Evolutionary conservation across 306 rosid species (phyloP), one percentile per base, ranked within the genome.

Genomic region (Fragaria iinumae): DNA sequence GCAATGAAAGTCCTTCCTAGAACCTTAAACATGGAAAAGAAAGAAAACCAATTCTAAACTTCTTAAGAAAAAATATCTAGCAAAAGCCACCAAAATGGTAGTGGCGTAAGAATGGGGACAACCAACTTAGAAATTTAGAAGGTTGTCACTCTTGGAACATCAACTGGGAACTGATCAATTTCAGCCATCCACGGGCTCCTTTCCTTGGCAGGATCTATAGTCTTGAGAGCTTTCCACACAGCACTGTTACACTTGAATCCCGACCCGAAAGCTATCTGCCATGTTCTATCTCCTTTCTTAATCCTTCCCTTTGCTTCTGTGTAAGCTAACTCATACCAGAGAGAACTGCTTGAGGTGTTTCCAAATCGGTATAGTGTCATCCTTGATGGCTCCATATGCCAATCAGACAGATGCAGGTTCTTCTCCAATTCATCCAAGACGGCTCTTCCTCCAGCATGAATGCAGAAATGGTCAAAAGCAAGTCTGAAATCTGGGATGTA

Each of bases 361-460:
- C 98, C 98, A 20, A 93, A 93, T 18, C 98, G 87, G 78, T 88
- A 88, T 1, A 93, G 88, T n/a, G 97, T 93, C 98, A 93, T 91
- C 84, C 98, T 88, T 11, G 98, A 93, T 25, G 98, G 98, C 80
- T 93, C 98, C 98, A 93, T 93, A 84, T 93, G 97, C 97, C 98
- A 93, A 72, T 88, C 86, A 1, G 96, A 86, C 13, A 93, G 83
- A 83, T 93, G 93, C 96, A 93, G 82, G 87, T 93, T 93, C 84
- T 89, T 91, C 90, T 93, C 96, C 81, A 93, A 75, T 77, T 93
- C 96, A 80, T 93, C 98, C 87, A 93, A 82, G 57, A 93, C 98
- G 9, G 96, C 96, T 76, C 96, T 86, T 48, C 98, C 98, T 65
- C 98, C 96, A 45, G 98, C 96, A 79, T 93, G 98, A 56, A 93